Conservation (phyloP, 495 filamentous ascomycete genomes). For the Hypoxylon rickii region DNA sequence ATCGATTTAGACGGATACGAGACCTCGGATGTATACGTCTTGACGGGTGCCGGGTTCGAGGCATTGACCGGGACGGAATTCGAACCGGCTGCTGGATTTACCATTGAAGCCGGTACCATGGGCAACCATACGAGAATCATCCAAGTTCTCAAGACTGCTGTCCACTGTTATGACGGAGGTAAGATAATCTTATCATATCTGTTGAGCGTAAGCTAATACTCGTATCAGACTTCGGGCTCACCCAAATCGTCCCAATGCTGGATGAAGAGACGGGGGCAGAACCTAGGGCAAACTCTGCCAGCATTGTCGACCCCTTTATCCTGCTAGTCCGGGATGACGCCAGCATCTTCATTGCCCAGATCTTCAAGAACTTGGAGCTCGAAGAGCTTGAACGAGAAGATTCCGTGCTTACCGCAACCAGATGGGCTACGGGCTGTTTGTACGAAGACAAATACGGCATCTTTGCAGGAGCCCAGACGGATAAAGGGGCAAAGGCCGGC, state of each 20-base stretch:
- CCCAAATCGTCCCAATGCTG: conserved; percentile 85
- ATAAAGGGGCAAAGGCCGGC: conserved; percentile 48
- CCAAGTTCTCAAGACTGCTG: conserved; percentile 80
- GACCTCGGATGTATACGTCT: conserved; percentile 63
- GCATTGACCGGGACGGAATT: conserved; percentile 77
- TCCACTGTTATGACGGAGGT: conserved; percentile 88
- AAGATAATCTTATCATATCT: conserved; percentile 46
- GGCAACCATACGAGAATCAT: conserved; percentile 75
- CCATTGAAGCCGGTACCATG: conserved; percentile 79
- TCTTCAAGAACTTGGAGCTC: conserved; percentile 79
- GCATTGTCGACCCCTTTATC: conserved; percentile 87
- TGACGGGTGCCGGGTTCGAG: conserved; percentile 67
- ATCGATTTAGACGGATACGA: conserved; percentile 58
- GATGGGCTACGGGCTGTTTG: conserved; percentile 81
- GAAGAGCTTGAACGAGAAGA: conserved; percentile 75
- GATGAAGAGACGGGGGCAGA: conserved; percentile 84
- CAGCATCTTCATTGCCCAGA: conserved; percentile 73
- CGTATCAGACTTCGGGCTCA: conserved; percentile 73
- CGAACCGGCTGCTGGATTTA: conserved; percentile 81
- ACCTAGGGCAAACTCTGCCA: conserved; percentile 75
- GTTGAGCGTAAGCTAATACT: conserved; percentile 38
- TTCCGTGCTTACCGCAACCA: conserved; percentile 54
- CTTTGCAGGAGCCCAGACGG: conserved; percentile 52
- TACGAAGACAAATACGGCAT: conserved; percentile 67
- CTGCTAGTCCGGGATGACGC: conserved; percentile 81